phyloP scores from a whole-genome alignment of 306 rosid genomes.

The Potentilla sterilis region DNA sequence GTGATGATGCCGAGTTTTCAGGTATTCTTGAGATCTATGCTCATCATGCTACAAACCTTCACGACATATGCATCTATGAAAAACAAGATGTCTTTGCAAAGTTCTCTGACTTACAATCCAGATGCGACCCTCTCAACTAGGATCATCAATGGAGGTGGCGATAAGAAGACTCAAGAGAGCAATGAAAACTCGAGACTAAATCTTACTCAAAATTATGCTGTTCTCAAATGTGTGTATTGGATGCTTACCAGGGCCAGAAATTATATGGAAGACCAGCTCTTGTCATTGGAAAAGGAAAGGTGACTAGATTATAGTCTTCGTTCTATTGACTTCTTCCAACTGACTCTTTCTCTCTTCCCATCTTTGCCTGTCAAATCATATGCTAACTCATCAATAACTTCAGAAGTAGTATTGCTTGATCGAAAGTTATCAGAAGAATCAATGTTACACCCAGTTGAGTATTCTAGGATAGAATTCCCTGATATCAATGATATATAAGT shows the following conservation, averaged over 20 bases:
- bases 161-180: conserved; percentile 74
- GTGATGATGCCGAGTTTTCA: conserved; percentile 42
- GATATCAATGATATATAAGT: conserved; percentile 57
- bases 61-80: conserved; percentile 90
- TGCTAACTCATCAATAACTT: conserved; percentile 67
- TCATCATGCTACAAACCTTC: conserved; percentile 87
- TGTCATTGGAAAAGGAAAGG: conserved; percentile 64
- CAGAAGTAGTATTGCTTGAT: conserved; percentile 82
- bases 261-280: conserved; percentile 82
- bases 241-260: conserved; percentile 83
- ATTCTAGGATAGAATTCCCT: conserved; percentile 83
- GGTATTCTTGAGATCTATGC: conserved; percentile 77
- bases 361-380: conserved; percentile 40
- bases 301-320: conserved; percentile 71
- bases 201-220: conserved; percentile 68
- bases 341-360: conserved; percentile 53
- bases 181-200: conserved; percentile 68
- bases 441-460: conserved; percentile 62
- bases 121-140: conserved; percentile 74
- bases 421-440: conserved; percentile 46
- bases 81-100: conserved; percentile 92
- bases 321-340: conserved; percentile 88
- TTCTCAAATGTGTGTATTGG: conserved; percentile 88
- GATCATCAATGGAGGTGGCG: conserved; percentile 72
- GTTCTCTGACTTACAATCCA: conserved; percentile 79